phyloP scores from a whole-genome alignment of 2,329 filamentous ascomycete genomes.

The Talaromyces sp. region DNA sequence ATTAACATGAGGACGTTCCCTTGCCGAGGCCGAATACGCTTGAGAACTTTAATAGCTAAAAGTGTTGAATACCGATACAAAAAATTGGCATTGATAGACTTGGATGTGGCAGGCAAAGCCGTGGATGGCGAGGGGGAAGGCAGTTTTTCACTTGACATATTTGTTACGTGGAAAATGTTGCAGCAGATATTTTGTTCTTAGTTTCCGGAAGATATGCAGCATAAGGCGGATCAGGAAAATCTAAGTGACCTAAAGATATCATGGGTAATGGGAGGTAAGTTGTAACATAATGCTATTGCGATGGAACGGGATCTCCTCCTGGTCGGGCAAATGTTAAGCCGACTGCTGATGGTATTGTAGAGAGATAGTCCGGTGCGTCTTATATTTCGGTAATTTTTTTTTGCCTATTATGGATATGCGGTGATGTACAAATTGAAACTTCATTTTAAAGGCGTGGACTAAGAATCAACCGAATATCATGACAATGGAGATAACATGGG shows the following conservation, averaged over 20 bases:
- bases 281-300: neutral
- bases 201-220: neutral
- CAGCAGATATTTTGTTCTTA: neutral
- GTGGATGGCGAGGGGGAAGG: neutral
- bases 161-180: neutral
- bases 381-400: too few species aligned
- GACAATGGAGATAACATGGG: neutral
- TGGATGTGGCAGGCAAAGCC: constrained; percentile 11
- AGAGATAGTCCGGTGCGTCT: too few species aligned
- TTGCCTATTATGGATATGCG: too few species aligned
- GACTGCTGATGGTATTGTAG: neutral
- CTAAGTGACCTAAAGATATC: neutral
- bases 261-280: neutral
- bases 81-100: constrained; percentile 21
- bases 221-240: neutral
- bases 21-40: constrained; percentile 22
- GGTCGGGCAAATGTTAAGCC: neutral
- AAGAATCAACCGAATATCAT: neutral
- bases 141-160: constrained; percentile 16
- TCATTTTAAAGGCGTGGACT: too few species aligned
- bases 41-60: constrained; percentile 24
- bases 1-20: constrained; percentile 32
- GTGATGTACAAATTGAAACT: too few species aligned
- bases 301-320: neutral
- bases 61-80: constrained; percentile 23